Percentiles rank a stretch among this genome's conserved stretches.
Conservation (phyloP, 208 protist species). For the Leptomonas seymouri region DNA sequence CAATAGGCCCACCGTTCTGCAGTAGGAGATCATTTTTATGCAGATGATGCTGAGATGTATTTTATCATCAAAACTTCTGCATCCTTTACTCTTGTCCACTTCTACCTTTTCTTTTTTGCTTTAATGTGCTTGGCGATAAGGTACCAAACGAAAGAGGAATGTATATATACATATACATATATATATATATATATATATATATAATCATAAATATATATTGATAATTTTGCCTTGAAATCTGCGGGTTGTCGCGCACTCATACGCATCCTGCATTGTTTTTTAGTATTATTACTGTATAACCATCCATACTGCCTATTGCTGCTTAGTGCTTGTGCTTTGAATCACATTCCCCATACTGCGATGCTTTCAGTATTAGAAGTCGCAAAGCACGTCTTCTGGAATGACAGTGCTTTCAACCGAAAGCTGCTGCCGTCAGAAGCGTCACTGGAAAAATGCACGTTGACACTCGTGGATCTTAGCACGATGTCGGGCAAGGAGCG, state of each 20-base stretch:
- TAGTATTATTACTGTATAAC: too few relatives aligned
- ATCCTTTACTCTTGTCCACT: background rate
- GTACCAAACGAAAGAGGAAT: background rate
- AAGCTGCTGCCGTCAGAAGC: constrained; percentile 68
- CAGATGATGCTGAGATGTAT: background rate
- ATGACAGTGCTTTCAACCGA: constrained; percentile 64
- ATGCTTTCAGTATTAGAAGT: constrained; percentile 81
- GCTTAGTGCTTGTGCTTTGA: background rate
- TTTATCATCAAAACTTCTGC: background rate
- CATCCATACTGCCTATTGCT: too few relatives aligned
- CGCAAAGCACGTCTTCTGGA: constrained; percentile 82
- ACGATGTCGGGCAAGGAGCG: constrained; percentile 80
- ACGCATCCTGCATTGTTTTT: too few relatives aligned
- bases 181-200: background rate
- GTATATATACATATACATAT: background rate
- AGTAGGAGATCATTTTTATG: too few relatives aligned
- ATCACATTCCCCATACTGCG: constrained; percentile 5
- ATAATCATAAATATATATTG: too few relatives aligned
- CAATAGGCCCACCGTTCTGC: too few relatives aligned
- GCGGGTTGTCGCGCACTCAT: too few relatives aligned
- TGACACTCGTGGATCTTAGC: constrained; percentile 61
- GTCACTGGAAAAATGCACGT: constrained; percentile 56
- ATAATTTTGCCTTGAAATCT: too few relatives aligned
- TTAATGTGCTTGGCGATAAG: background rate
- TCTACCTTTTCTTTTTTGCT: background rate